phyloP scores from a whole-genome alignment of 108 stramenopile species.

The Nitzschia putrida region DNA sequence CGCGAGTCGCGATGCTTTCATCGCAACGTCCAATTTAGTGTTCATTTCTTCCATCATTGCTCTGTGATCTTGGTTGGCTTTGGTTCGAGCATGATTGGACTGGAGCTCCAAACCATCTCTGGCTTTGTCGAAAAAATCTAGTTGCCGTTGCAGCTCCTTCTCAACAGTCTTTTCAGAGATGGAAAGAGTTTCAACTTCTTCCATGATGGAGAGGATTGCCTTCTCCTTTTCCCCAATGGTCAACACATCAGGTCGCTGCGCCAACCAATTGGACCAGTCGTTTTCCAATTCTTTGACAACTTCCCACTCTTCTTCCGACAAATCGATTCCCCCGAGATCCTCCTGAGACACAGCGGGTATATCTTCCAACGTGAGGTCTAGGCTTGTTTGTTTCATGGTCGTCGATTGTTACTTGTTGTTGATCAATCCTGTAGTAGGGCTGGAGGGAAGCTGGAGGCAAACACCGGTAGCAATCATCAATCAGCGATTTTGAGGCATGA shows the following conservation, averaged over 20 bases:
- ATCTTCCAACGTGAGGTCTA: not conserved
- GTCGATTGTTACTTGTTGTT: too few species aligned
- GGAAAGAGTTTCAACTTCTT: conserved; percentile 15
- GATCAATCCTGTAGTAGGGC: too few species aligned
- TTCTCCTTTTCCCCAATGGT: conserved; percentile 32
- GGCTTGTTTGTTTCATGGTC: too few species aligned
- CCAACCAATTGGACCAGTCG: conserved; percentile 27
- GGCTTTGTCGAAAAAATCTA: conserved; percentile 39
- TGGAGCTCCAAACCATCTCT: conserved; percentile 29
- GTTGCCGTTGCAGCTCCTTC: conserved; percentile 41
- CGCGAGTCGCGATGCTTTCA: conserved; percentile 15
- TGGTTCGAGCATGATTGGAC: conserved; percentile 12
- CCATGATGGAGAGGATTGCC: conserved; percentile 23
- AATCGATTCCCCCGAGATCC: conserved; percentile 9
- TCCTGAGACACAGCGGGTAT: not conserved
- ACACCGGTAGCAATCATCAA: too few species aligned
- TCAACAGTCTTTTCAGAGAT: conserved; percentile 29
- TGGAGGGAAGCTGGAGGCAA: too few species aligned
- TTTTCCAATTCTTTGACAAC: conserved; percentile 37
- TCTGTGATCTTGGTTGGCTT: conserved; percentile 20
- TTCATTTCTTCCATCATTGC: conserved; percentile 13
- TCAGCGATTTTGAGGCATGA: too few species aligned
- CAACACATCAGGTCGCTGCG: conserved; percentile 14
- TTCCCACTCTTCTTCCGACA: conserved; percentile 12
- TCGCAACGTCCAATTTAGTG: conserved; percentile 27